Percentiles rank a stretch among this genome's conserved stretches.
phyloP scores from a whole-genome alignment of 2,329 filamentous ascomycete species.

The Gremmenia infestans region DNA sequence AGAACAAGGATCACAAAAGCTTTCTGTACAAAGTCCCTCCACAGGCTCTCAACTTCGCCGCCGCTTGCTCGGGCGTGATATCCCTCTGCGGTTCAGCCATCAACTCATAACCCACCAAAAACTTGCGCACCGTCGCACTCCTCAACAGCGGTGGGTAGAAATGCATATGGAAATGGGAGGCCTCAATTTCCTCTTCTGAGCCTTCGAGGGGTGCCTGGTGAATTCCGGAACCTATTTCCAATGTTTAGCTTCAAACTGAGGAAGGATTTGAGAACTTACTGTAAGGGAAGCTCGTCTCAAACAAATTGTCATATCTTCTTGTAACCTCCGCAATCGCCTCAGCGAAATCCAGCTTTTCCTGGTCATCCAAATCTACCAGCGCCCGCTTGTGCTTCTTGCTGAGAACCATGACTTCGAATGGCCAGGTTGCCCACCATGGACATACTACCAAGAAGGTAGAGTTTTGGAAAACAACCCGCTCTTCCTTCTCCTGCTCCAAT shows the following conservation, averaged over 20 bases:
- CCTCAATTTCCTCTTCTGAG: constrained; percentile 75
- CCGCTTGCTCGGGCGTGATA: constrained; percentile 95
- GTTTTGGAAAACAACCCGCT: constrained; percentile 87
- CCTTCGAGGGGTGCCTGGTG: constrained; percentile 90
- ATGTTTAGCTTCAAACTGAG: constrained; percentile 2
- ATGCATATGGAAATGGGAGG: constrained; percentile 91
- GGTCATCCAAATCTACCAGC: constrained; percentile 71
- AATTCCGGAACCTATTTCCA: constrained; percentile 69
- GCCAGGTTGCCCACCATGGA: constrained; percentile 98
- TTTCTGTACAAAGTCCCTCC: constrained; percentile 82
- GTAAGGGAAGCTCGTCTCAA: constrained; percentile 95
- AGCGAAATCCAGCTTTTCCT: constrained; percentile 70
- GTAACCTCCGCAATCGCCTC: constrained; percentile 85
- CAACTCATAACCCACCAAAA: constrained; percentile 93
- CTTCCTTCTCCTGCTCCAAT: constrained; percentile 74
- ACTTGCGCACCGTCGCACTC: constrained; percentile 92
- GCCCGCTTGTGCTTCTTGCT: constrained; percentile 79
- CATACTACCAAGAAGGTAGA: constrained; percentile 78
- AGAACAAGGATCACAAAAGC: constrained; percentile 12
- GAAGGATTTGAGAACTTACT: constrained; percentile 46
- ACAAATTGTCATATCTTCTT: constrained; percentile 90
- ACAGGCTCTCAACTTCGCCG: constrained; percentile 67
- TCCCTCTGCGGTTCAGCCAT: constrained; percentile 97
- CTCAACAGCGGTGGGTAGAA: constrained; percentile 93
- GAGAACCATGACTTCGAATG: constrained; percentile 89